A percentile compares a stretch with the other conserved stretches of the same genome.
Conservation (phyloP, 441 rosid species). For the Isatis lusitanica region DNA sequence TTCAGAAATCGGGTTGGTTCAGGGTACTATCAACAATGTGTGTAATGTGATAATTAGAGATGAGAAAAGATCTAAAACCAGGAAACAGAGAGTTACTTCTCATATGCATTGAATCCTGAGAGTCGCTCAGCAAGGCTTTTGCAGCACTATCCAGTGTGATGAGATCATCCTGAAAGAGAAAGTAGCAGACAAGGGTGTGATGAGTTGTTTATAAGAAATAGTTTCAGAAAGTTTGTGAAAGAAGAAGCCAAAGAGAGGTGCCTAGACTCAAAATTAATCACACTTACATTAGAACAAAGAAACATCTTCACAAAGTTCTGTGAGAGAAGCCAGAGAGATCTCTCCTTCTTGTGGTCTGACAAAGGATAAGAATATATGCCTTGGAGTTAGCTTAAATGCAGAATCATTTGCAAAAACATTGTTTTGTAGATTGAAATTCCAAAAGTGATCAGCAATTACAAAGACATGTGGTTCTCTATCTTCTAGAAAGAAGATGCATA, state of each 20-base stretch:
- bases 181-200: neutral
- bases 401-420: neutral
- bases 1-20: slow-evolving; percentile 17
- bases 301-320: slow-evolving; percentile 82
- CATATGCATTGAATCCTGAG: slow-evolving; percentile 61
- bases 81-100: slow-evolving; percentile 49
- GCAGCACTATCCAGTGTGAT: slow-evolving; percentile 85
- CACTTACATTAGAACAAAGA: slow-evolving; percentile 68
- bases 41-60: slow-evolving; percentile 2
- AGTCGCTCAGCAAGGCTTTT: slow-evolving; percentile 59
- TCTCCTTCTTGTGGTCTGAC: slow-evolving; percentile 73
- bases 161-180: slow-evolving; percentile 47
- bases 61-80: slow-evolving; percentile 15
- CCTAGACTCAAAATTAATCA: neutral
- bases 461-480: neutral
- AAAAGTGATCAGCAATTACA: neutral
- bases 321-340: slow-evolving; percentile 72
- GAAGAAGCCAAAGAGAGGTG: neutral
- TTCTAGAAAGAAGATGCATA: slow-evolving; percentile 10
- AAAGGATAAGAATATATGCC: neutral
- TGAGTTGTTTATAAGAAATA: neutral
- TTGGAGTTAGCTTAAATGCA: neutral
- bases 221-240: neutral
- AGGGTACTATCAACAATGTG: neutral
- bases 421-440: neutral